Evolutionary conservation across 176 grass and related monocot species (phyloP), one percentile per base, ranked within the genome.

Genomic region (Carex myosuroides): DNA sequence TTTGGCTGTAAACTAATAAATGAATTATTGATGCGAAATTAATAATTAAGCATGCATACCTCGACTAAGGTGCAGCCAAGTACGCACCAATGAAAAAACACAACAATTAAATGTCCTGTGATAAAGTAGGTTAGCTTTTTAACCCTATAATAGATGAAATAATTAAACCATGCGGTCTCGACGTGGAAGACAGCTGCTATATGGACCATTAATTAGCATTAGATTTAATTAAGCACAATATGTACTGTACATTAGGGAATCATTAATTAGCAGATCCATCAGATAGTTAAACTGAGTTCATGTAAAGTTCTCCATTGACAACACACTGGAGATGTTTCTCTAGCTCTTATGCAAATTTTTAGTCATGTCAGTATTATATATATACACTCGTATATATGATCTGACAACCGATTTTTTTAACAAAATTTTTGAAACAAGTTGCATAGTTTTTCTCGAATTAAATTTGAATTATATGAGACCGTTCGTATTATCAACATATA

Each of bases 131-230:
- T 75, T 75, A 54, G 44, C 71, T 75, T 75, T 75, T 54, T 48
- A 75, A 54, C 21, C 21, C 46, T 26, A 54, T 26, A 24, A 53
- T 75, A 6, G 8, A 53, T 10, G 70, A 75, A 26, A 53, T 75
- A 75, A 75, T 75, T 29, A 53, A 6, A 22, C 70, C 70, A 75
- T 75, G 21, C 71, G 71, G 71, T 75, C 21, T 75, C 12, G 26
- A 75, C 71, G 71, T 75, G 71, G 71, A 46, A 75, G 71, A 75
- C 71, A 75, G 20, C 71, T 75, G 71, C 71, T 26, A 21, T 75
- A 75, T 54, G 21, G 71, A 75, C 20, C 21, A 54, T 75, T 75
- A 5, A 54, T 75, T 75, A 5, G n/a, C n/a, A 75, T 54, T 54
- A 29, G 70, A 7, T 53, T 75, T 13, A 16, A 29, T 11, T 11